phyloP scores from a whole-genome alignment of 805 yeast genomes.

The Deakozyma indianensis region DNA sequence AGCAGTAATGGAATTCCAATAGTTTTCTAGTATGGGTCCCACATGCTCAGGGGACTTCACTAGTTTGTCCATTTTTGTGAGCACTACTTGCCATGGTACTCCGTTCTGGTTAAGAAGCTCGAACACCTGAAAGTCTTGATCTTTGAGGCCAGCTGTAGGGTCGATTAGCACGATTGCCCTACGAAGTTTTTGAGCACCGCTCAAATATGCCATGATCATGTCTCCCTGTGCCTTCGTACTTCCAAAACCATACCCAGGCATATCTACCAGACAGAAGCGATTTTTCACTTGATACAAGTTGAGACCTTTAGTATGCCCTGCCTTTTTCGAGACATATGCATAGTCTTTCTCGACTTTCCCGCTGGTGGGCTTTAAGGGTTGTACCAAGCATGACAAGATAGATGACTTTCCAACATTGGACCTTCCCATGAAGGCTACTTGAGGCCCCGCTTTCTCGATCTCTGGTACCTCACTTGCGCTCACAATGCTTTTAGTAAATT shows the following conservation, averaged over 20 bases:
- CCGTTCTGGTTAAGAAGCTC: conserved; percentile 38
- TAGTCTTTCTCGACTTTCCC: conserved; percentile 5
- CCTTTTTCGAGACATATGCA: conserved; percentile 24
- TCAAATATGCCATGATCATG: conserved; percentile 48
- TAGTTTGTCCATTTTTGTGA: conserved; percentile 66
- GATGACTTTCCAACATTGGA: conserved; percentile 1
- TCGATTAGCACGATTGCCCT: conserved; percentile 51
- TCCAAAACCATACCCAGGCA: conserved; percentile 81
- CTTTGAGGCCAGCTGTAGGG: conserved; percentile 42
- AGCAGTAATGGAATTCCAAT: background rate
- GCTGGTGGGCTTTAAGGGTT: conserved; percentile 5
- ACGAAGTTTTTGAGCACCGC: conserved; percentile 34
- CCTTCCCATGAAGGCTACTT: background rate
- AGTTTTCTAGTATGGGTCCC: background rate
- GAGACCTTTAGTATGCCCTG: conserved; percentile 48
- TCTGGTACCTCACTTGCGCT: background rate
- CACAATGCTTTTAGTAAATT: background rate
- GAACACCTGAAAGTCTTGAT: conserved; percentile 40
- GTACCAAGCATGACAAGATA: background rate
- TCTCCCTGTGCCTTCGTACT: conserved; percentile 58
- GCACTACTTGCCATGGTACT: conserved; percentile 54
- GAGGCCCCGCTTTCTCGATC: background rate
- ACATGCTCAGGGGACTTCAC: conserved; percentile 7
- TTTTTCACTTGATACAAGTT: conserved; percentile 59
- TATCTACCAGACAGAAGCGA: conserved; percentile 54